Evolutionary conservation across 257 asterid genomes (phyloP).

Genomic region (Plantago ovata): DNA sequence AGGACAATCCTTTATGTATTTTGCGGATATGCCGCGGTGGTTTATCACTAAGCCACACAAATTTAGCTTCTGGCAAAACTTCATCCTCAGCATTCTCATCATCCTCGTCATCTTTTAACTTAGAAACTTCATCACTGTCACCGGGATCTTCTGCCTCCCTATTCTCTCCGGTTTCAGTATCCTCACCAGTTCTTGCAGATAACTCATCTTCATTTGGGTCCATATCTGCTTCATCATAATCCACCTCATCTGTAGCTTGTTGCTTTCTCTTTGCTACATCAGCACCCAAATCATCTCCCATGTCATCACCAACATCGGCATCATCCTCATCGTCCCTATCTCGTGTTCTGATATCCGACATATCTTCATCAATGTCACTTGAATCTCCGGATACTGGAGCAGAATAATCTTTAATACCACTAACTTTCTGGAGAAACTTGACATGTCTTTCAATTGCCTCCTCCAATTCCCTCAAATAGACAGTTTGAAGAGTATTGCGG

Average conservation of each 20-base stretch:
- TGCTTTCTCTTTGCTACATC: constrained; percentile 60
- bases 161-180: constrained; percentile 15
- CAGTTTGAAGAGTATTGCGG: constrained; percentile 46
- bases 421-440: constrained; percentile 40
- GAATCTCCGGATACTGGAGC: constrained; percentile 33
- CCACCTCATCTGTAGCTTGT: constrained; percentile 76
- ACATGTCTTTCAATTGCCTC: constrained; percentile 75
- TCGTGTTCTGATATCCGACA: constrained; percentile 26
- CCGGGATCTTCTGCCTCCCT: constrained; percentile 31
- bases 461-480: constrained; percentile 58
- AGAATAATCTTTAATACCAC: constrained; percentile 49
- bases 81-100: constrained; percentile 19
- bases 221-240: constrained; percentile 60
- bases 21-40: constrained; percentile 33
- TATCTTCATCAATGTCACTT: constrained; percentile 41
- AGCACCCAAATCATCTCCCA: constrained; percentile 67
- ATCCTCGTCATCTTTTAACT: background rate
- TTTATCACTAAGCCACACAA: constrained; percentile 8
- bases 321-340: constrained; percentile 40
- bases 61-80: constrained; percentile 31
- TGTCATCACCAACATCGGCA: constrained; percentile 48
- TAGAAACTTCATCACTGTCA: constrained; percentile 29
- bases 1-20: constrained; percentile 36
- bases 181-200: constrained; percentile 31
- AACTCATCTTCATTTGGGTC: constrained; percentile 35